Evolutionary conservation across 345 rosid genomes (phyloP), one percentile per base, ranked within the genome.

Genomic region (Linum lewisii): DNA sequence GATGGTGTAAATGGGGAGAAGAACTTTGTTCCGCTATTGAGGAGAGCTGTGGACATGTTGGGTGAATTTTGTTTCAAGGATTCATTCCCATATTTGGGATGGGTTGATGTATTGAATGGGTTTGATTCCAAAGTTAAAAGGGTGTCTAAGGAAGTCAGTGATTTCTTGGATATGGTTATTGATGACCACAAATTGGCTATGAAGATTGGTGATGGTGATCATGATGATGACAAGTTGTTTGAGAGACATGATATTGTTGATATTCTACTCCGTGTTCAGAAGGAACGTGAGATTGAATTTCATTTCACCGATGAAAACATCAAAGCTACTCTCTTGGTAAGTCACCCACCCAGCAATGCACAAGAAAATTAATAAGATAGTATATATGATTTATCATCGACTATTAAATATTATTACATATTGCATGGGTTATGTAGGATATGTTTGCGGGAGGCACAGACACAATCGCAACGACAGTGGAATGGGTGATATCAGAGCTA

Each of bases 161-260:
- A 36, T 51, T 66, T 66, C 21, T 32, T 66, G 36, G 56, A 66
- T 47, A 44, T 11, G 38, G 60, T 54, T 13, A 66, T 66, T 18
- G 55, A 60, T 26, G 60, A 45, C 19, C 64, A 55, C 26, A n/a
- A 51, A 44, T 11, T 11, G 18, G 20, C 7, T 11, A 1, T 38
- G 11, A 36, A 36, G 24, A 24, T 4, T 13, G 20, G 50, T 50
- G 52, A 65, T 24, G 42, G 57, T 7, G 45, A 37, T 20, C 11
- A 32, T 51, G 54, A 53, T 15, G 60, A 16, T 42, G 47, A 42
- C 2, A 11, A 42, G 2, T 14, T 9, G 47, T 42, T 16, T 11
- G 15, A 42, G 47, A 42, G 47, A 16, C 47, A 36, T 22, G 57
- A 66, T 21, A n/a, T 66, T 5, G 49, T 66, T 36, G 64, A 66